phyloP scores from a whole-genome alignment of 2,329 filamentous ascomycete genomes.

The Mycosphaerella sp. region DNA sequence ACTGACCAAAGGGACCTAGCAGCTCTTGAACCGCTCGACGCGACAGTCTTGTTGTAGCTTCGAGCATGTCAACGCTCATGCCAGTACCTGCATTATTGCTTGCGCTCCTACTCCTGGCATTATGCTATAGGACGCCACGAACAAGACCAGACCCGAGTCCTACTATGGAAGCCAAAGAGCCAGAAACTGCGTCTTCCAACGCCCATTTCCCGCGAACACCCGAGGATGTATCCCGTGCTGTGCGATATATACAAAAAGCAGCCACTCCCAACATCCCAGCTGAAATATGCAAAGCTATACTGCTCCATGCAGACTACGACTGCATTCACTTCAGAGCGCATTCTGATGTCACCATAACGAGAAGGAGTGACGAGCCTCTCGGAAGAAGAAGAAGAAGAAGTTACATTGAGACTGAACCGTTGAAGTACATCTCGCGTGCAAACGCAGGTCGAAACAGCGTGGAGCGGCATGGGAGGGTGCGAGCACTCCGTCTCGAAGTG shows the following conservation, averaged over 20 bases:
- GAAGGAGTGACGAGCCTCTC: conserved; percentile 6
- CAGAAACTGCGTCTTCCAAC: no score
- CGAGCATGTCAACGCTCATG: no score
- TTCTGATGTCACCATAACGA: not conserved
- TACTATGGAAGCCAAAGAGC: no score
- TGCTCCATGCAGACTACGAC: conserved; percentile 19
- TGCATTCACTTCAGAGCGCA: conserved; percentile 14
- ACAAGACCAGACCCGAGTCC: no score
- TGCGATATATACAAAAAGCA: conserved; percentile 9
- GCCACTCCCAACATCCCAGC: conserved; percentile 10
- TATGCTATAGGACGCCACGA: no score
- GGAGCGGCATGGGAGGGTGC: conserved; percentile 5
- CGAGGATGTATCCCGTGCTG: conserved; percentile 8
- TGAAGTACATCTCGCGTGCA: conserved; percentile 4
- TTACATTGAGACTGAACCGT: conserved; percentile 15
- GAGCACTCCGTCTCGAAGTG: conserved; percentile 9
- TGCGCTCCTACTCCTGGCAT: no score
- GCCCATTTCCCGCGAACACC: conserved; percentile 7
- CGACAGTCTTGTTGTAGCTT: no score
- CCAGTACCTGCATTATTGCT: no score
- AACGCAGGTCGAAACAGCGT: not conserved
- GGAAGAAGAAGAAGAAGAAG: no score
- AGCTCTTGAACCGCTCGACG: no score
- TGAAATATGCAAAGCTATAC: conserved; percentile 16
- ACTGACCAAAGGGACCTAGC: no score